Conservation (phyloP, 768 basidiomycete genomes). For the Auricularia sp. region DNA sequence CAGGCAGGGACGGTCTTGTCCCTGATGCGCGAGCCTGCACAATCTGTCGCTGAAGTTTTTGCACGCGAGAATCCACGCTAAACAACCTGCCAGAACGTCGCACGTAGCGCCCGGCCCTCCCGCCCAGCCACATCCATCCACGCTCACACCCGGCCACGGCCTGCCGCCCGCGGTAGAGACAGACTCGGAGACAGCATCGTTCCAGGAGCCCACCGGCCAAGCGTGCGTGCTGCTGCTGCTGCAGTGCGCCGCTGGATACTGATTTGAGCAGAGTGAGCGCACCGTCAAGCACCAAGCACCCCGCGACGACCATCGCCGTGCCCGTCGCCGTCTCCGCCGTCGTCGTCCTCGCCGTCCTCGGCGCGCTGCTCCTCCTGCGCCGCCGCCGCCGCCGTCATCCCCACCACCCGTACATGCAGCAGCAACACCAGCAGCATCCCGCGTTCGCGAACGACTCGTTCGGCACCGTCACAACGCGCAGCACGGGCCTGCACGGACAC, state of each 20-base stretch:
- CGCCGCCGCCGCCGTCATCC: not conserved
- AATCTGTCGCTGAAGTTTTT: too few species aligned
- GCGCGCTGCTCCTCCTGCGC: not conserved
- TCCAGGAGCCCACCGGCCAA: not conserved
- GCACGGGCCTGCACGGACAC: not conserved
- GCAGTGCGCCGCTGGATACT: too few species aligned
- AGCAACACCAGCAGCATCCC: not conserved
- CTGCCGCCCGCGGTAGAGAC: not conserved
- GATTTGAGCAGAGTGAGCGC: not conserved
- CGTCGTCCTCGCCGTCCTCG: not conserved
- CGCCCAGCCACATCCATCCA: not conserved
- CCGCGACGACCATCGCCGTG: not conserved
- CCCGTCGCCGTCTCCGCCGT: not conserved
- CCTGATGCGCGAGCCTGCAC: too few species aligned
- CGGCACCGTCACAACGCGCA: not conserved
- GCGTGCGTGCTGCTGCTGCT: not conserved
- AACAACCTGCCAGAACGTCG: not conserved
- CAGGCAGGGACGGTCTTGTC: too few species aligned
- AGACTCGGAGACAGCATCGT: not conserved
- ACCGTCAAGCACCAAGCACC: not conserved
- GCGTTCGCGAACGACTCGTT: not conserved
- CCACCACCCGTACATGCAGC: not conserved
- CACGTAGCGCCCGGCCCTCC: not conserved
- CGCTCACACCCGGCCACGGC: not conserved
- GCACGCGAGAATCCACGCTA: too few species aligned